Base-by-base conservation (phyloP, 2,329 filamentous ascomycete genomes). In the Cladosporium sp. region DNA sequence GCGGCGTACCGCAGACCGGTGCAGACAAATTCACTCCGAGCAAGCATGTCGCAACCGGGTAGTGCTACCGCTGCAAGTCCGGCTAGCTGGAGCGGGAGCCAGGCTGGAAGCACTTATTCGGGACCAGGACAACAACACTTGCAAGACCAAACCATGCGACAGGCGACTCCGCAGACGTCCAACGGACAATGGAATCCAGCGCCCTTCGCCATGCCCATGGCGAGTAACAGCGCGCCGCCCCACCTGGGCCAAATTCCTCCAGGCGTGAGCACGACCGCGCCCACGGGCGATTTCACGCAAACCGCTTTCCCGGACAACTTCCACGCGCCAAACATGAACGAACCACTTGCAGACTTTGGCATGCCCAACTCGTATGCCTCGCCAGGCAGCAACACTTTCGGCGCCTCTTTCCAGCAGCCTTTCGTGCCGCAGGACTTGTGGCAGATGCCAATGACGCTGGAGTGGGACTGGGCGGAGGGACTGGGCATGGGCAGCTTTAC, bases 391-490 rank as follows among this genome's bases (percentile, higher is more conserved):
- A 61, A 60, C 35, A 46, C 55, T 12, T 65, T 58, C 49, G 59
- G 74, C 21, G 68, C 68, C 12, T 76, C 82, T 21, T 93, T 93
- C 74, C 90, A 93, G 73, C 91, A 96, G 70, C 93, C 93, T 0
- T 90, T 97, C 73, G 87, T 98, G 26, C 94, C 95, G 5, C 92
- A 94, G 72, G 95, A 98, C 78, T 79, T 98, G 29, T 99, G 95
- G 88, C 91, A 94, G 77, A 89, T 98, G 86, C 93, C 94, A 1
- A 96, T 97, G 89, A 96, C 92, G 2, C 84, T 98, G 26, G 94
- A 98, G 75, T 97, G 93, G 93, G 92, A 90, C 70, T 91, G 88
- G 89, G 86, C 81, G 2, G 82, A 84, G 56, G 74, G 74, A 1
- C 53, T 76, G n/a, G 73, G 74, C 5, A 60, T 74, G 40, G 73